A percentile compares a stretch with the other conserved stretches of the same genome.
phyloP scores from a whole-genome alignment of 1,139 yeast species.

The Spencermartinsiella ligniputridi region DNA sequence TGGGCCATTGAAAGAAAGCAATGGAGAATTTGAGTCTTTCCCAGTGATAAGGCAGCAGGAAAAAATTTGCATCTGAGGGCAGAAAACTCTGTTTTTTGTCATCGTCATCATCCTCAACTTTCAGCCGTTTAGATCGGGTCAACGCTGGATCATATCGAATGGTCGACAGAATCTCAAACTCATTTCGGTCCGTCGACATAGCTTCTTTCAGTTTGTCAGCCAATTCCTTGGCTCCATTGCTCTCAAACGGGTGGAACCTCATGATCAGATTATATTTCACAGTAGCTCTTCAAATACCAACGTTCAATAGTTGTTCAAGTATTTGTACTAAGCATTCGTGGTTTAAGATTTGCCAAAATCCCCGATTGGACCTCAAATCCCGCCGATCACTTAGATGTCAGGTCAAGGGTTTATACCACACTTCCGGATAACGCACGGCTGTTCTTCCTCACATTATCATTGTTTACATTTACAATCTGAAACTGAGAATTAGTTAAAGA shows the following conservation, averaged over 20 bases:
- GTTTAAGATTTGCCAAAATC: too few relatives aligned
- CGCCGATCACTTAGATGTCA: too few relatives aligned
- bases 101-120: neutral
- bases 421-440: too few relatives aligned
- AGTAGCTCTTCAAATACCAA: too few relatives aligned
- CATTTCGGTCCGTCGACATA: constrained; percentile 6
- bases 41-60: constrained; percentile 60
- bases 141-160: constrained; percentile 67
- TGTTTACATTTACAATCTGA: too few relatives aligned
- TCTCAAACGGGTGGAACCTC: constrained; percentile 9
- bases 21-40: constrained; percentile 54
- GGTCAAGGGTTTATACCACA: too few relatives aligned
- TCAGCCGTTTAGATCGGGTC: constrained; percentile 6
- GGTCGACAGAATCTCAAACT: constrained; percentile 59
- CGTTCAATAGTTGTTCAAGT: too few relatives aligned
- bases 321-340: too few relatives aligned
- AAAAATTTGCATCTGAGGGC: constrained; percentile 31
- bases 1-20: constrained; percentile 49
- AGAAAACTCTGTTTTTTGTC: neutral
- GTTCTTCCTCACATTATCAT: too few relatives aligned
- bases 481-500: too few relatives aligned
- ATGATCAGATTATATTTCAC: too few relatives aligned
- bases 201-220: constrained; percentile 7
- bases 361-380: too few relatives aligned
- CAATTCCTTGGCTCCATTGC: constrained; percentile 4